These are phyloP conservation scores for Epichloe bromicola DNA, from an alignment of 2,329 filamentous ascomycete genomes.

Conservation along the genomic window DNA sequence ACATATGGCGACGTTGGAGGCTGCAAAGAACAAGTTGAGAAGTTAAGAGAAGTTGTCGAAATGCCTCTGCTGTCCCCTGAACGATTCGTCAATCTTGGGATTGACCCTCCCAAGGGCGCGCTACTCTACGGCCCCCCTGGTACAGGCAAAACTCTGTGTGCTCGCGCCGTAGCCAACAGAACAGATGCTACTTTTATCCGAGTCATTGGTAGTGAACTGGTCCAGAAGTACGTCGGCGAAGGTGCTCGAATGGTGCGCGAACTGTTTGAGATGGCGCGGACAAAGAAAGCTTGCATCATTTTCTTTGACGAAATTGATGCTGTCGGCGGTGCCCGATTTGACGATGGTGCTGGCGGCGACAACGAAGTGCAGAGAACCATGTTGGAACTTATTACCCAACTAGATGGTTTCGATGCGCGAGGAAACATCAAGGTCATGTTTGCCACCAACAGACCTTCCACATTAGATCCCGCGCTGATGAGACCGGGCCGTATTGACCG, in stretches of 20 bases:
- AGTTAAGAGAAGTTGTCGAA: conserved; percentile 94
- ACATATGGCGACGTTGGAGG: conserved; percentile 98
- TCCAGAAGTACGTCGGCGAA: conserved; percentile 98
- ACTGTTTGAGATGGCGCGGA: conserved; percentile 97
- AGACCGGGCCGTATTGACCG: conserved; percentile 92
- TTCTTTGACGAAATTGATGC: conserved; percentile 95
- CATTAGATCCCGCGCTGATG: conserved; percentile 93
- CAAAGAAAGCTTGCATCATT: conserved; percentile 99
- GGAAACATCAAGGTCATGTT: conserved; percentile 99
- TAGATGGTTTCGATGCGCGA: conserved; percentile 90
- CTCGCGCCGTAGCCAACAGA: conserved; percentile 90
- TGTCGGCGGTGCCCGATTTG: conserved; percentile 88
- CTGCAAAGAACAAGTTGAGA: conserved; percentile 99
- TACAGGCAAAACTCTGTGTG: conserved; percentile 98
- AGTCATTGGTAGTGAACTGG: conserved; percentile 93
- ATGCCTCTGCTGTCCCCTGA: conserved; percentile 95
- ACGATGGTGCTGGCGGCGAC: conserved; percentile 90
- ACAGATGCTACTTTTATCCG: conserved; percentile 98
- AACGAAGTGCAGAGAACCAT: conserved; percentile 97
- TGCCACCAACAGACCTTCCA: conserved; percentile 91
- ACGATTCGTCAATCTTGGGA: conserved; percentile 95
- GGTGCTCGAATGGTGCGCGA: conserved; percentile 97
- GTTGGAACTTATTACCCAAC: conserved; percentile 92
- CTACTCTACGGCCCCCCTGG: conserved; percentile 92
- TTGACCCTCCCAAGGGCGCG: conserved; percentile 95